Percentiles rank a stretch among this genome's conserved stretches.
Evolutionary conservation across 1,139 yeast genomes (phyloP).

Genomic region (Suhomyces taliae): DNA sequence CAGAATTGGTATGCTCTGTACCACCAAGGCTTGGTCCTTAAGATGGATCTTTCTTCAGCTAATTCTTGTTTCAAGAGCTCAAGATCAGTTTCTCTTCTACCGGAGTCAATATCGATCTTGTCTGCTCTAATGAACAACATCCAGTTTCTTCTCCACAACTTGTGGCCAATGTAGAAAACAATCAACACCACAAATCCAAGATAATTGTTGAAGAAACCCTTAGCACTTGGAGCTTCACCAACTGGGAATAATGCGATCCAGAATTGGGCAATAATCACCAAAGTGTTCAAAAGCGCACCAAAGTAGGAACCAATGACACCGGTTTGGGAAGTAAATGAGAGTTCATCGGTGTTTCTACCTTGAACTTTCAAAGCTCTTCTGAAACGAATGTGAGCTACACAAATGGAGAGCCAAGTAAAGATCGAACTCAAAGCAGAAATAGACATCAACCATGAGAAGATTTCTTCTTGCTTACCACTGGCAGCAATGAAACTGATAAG

Average conservation of each 20-base stretch:
- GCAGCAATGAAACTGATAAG: slow-evolving; percentile 33
- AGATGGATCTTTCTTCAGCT: slow-evolving; percentile 55
- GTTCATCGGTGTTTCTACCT: slow-evolving; percentile 47
- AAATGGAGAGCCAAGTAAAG: slow-evolving; percentile 43
- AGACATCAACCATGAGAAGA: slow-evolving; percentile 39
- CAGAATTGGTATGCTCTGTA: slow-evolving; percentile 53
- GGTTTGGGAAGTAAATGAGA: slow-evolving; percentile 54
- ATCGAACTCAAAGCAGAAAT: slow-evolving; percentile 41
- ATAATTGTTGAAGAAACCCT: slow-evolving; percentile 36
- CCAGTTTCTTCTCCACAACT: slow-evolving; percentile 41
- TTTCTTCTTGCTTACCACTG: slow-evolving; percentile 30
- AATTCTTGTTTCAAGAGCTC: slow-evolving; percentile 66
- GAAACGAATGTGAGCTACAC: slow-evolving; percentile 38
- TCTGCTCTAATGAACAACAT: slow-evolving; percentile 42
- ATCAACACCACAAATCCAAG: slow-evolving; percentile 40
- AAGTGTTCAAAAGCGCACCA: slow-evolving; percentile 45
- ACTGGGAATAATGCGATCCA: slow-evolving; percentile 43
- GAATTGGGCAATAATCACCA: slow-evolving; percentile 59
- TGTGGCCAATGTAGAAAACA: slow-evolving; percentile 40
- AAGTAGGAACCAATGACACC: slow-evolving; percentile 56
- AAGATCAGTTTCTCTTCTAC: slow-evolving; percentile 67
- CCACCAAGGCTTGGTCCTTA: slow-evolving; percentile 53
- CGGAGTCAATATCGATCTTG: slow-evolving; percentile 66
- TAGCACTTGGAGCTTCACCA: slow-evolving; percentile 36
- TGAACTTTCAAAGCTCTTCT: slow-evolving; percentile 33